phyloP scores from a whole-genome alignment of 1,284 basidiomycete genomes.

The Pholiota adiposa region DNA sequence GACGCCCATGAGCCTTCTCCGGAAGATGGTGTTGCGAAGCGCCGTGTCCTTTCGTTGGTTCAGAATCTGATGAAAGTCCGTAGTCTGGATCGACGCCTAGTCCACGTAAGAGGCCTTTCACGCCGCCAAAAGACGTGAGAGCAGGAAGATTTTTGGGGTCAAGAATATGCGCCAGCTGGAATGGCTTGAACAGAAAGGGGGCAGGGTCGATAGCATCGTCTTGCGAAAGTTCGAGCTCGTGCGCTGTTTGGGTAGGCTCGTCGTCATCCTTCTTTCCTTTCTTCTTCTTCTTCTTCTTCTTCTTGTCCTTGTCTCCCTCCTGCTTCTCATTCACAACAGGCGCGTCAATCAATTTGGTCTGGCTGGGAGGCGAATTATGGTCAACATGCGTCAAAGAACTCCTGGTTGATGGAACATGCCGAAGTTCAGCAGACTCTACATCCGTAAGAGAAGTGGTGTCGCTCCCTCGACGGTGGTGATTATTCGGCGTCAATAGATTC shows the following conservation, averaged over 20 bases:
- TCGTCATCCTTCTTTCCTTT: constrained; percentile 32
- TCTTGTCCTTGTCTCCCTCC: constrained; percentile 16
- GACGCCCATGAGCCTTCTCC: constrained; percentile 25
- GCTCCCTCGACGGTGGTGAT: constrained; percentile 52
- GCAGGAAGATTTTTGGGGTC: constrained; percentile 84
- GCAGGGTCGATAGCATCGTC: constrained; percentile 70
- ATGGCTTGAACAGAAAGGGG: constrained; percentile 77
- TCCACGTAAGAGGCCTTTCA: constrained; percentile 67
- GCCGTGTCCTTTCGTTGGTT: constrained; percentile 29
- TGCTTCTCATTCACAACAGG: constrained; percentile 19
- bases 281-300: constrained; percentile 13
- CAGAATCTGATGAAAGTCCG: constrained; percentile 49
- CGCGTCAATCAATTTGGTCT: constrained; percentile 19
- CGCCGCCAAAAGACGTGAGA: constrained; percentile 79
- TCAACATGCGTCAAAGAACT: constrained; percentile 40
- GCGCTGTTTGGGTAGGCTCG: constrained; percentile 34
- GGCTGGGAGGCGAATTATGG: constrained; percentile 20
- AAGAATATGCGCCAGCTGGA: constrained; percentile 82
- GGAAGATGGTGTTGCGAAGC: constrained; percentile 48
- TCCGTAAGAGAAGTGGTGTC: constrained; percentile 33
- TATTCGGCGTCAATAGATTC: constrained; percentile 51
- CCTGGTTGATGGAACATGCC: constrained; percentile 41
- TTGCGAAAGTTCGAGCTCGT: constrained; percentile 47
- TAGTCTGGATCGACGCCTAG: constrained; percentile 72
- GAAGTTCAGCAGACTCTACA: constrained; percentile 34